Conservation (phyloP, 148 eudicot genomes). For the Fagopyrum homotropicum region DNA sequence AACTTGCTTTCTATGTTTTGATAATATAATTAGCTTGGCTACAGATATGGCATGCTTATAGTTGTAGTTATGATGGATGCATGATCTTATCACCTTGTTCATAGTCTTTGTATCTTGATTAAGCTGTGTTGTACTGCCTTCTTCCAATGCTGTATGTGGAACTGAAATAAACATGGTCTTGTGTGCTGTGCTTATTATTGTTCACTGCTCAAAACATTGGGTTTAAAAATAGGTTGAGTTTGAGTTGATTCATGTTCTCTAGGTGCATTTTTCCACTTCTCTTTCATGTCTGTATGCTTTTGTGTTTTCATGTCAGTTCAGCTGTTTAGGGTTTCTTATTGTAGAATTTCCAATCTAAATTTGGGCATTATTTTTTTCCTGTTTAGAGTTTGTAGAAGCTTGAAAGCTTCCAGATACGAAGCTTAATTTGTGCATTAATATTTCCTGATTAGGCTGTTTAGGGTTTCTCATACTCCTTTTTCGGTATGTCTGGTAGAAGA, state of each 20-base stretch:
- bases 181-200: not conserved
- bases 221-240: not conserved
- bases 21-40: not conserved
- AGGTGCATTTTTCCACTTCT: not conserved
- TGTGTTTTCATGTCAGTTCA: constrained; percentile 3
- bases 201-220: not conserved
- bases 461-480: not conserved
- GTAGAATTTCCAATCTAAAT: not conserved
- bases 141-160: not conserved
- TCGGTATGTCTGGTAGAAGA: not conserved
- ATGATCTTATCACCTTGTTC: not conserved
- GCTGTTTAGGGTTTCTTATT: constrained; percentile 7
- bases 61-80: not conserved
- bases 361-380: not conserved
- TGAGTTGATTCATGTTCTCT: not conserved
- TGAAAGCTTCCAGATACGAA: not conserved
- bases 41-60: not conserved
- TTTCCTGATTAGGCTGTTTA: no score
- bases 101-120: not conserved
- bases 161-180: not conserved
- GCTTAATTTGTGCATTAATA: not conserved
- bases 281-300: not conserved
- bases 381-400: not conserved
- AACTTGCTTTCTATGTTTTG: not conserved
- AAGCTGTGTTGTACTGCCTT: not conserved